Evolutionary conservation across 1,284 basidiomycete species (phyloP), one percentile per base, ranked within the genome.

Genomic region (Agroathelia rolfsii): DNA sequence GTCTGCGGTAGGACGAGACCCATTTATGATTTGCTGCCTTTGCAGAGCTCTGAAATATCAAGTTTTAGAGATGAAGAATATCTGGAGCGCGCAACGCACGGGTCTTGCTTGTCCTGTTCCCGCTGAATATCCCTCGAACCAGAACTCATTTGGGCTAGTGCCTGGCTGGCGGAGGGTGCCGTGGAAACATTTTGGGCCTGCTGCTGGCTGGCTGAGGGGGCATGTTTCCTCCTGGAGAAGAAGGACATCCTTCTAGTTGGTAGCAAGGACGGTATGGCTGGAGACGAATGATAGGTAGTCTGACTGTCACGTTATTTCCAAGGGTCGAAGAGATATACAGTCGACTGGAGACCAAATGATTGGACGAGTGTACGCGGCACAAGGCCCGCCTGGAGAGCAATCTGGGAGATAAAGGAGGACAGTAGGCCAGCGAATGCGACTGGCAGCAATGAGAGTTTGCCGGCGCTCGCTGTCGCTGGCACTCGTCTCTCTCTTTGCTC

Each of bases 211-310:
- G 50, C 43, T 49, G 57, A 61, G 26, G 53, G 56, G 40, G 50
- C 46, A 49, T 74, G 67, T 69, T 80, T 83, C 78, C 77, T 85
- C 72, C 80, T 72, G 33, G 72, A 79, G 72, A 86, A 86, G 79
- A 84, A 86, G 69, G 79, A 82, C 83, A 85, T 86, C 74, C 77
- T 78, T 60, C 75, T 64, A 51, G 53, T 53, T 42, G 60, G 56
- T 50, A 70, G 56, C 52, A 72, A 55, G 54, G 64, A 72, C 69
- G 64, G 61, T 65, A 74, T 73, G 67, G 58, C 53, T 64, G 62
- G 15, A 38, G 28, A 37, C n/a, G n/a, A n/a, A n/a, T n/a, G n/a
- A n/a, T n/a, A n/a, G n/a, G n/a, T n/a, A n/a, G n/a, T n/a, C n/a
- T n/a, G n/a, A n/a, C n/a, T n/a, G n/a, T n/a, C n/a, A n/a, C n/a